A percentile compares a stretch with the other conserved stretches of the same genome.
Evolutionary conservation across 352 stramenopile genomes (phyloP).

Genomic region (Peronosclerospora sorghi): DNA sequence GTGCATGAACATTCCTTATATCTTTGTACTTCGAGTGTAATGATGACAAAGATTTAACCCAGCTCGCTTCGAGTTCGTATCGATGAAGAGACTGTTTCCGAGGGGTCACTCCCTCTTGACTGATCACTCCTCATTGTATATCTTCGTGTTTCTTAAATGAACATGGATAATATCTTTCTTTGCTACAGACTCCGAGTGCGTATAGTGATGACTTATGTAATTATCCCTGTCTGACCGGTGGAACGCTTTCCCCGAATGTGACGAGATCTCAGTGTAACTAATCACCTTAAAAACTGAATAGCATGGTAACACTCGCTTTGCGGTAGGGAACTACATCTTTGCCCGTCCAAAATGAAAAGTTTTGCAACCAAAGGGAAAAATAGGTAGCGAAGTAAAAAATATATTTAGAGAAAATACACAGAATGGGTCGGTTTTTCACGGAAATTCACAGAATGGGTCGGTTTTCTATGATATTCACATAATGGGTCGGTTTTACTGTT

Average conservation of each 20-base stretch:
- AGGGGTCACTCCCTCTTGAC: conserved; percentile 84
- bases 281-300: conserved; percentile 75
- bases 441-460: too few species aligned
- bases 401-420: too few species aligned
- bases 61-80: conserved; percentile 80
- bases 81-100: conserved; percentile 84
- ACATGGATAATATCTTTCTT: neutral
- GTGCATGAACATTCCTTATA: conserved; percentile 68
- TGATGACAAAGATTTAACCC: conserved; percentile 82
- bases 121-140: conserved; percentile 47
- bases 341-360: too few species aligned
- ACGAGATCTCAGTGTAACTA: conserved; percentile 87
- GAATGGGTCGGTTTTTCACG: too few species aligned
- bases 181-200: conserved; percentile 7
- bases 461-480: too few species aligned
- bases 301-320: conserved; percentile 6
- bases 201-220: conserved; percentile 78
- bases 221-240: conserved; percentile 84
- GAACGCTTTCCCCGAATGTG: conserved; percentile 74
- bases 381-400: too few species aligned
- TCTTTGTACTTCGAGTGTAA: conserved; percentile 43
- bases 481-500: too few species aligned
- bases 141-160: too few species aligned
- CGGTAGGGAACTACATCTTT: neutral
- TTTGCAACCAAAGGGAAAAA: too few species aligned